Conservation (phyloP, 176 grass and related monocot genomes). For the Cymbopogon citratus region DNA sequence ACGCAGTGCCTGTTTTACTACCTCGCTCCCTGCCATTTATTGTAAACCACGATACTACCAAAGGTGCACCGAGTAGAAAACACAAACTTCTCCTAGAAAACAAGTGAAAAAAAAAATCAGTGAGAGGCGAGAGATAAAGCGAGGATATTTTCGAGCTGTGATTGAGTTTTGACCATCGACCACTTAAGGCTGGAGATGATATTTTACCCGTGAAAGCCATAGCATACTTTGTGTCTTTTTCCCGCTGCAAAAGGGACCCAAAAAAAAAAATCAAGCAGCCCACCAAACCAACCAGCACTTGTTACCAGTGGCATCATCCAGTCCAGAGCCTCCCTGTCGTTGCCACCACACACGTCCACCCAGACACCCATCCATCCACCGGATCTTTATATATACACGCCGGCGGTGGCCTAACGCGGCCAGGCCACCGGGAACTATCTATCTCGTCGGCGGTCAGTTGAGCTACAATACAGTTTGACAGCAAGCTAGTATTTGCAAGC, state of each 20-base stretch:
- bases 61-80: neutral
- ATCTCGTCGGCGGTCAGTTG: neutral
- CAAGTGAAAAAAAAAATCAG: neutral
- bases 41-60: too few relatives aligned
- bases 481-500: neutral
- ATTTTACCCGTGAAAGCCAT: neutral
- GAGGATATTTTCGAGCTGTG: neutral
- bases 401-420: neutral
- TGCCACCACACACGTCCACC: conserved; percentile 33
- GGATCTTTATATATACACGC: conserved; percentile 25
- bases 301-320: neutral
- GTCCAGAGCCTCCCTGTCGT: conserved; percentile 4
- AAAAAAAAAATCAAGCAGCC: neutral
- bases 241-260: neutral
- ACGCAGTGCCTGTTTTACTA: too few relatives aligned
- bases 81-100: neutral
- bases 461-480: neutral
- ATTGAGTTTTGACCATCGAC: neutral
- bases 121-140: neutral
- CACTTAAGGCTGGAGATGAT: neutral
- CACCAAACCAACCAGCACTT: neutral
- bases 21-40: too few relatives aligned
- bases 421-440: neutral
- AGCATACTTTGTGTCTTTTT: conserved; percentile 14
- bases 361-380: neutral